Evolutionary conservation across 805 yeast genomes (phyloP).

Genomic region (Pichia nanzhaoensis): DNA sequence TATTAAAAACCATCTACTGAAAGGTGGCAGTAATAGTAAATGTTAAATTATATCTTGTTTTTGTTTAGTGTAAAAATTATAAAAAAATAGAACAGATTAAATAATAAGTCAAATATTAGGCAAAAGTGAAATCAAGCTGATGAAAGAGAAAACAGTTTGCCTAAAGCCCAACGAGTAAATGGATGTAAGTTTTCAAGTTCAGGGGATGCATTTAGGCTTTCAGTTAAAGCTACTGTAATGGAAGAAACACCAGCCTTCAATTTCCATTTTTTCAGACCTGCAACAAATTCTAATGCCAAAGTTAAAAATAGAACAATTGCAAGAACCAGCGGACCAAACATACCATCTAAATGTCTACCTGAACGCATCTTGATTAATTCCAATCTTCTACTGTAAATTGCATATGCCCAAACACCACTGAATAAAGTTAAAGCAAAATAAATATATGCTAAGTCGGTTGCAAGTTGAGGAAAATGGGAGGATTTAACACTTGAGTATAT

Average conservation of each 20-base stretch:
- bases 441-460: conserved; percentile 65
- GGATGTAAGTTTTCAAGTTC: conserved; percentile 24
- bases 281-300: conserved; percentile 62
- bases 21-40: conserved; percentile 2
- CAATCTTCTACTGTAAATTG: conserved; percentile 64
- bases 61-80: too few relatives aligned
- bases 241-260: conserved; percentile 16
- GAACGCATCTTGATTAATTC: conserved; percentile 71
- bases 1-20: conserved; percentile 22
- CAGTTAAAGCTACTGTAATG: conserved; percentile 9
- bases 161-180: conserved; percentile 19
- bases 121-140: background rate
- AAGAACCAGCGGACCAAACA: conserved; percentile 80
- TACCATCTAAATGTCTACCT: conserved; percentile 82
- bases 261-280: conserved; percentile 44
- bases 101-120: too few relatives aligned
- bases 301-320: conserved; percentile 63
- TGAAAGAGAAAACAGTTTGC: conserved; percentile 16
- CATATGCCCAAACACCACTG: conserved; percentile 86
- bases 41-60: background rate
- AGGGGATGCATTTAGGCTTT: background rate
- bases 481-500: conserved; percentile 67
- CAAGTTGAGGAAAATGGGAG: conserved; percentile 58
- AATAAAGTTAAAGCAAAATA: conserved; percentile 79
- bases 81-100: too few relatives aligned